phyloP scores from a whole-genome alignment of 2,329 filamentous ascomycete species.

The Botrytis fragariae region DNA sequence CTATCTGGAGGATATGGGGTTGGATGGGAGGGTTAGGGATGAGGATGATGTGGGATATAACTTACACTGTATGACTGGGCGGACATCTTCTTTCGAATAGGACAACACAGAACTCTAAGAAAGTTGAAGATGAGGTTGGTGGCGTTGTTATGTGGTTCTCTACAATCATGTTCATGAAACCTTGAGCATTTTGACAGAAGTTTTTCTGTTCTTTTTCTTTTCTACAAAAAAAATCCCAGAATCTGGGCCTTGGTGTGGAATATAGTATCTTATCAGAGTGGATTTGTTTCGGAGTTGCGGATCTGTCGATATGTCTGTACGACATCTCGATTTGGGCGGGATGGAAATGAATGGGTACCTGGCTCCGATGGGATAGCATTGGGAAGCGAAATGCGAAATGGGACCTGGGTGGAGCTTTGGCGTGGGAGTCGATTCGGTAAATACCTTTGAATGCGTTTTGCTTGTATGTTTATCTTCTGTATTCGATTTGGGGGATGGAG shows the following conservation, averaged over 20 bases:
- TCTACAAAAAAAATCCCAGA: not conserved
- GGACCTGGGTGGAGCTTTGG: not conserved
- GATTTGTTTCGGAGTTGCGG: conserved; percentile 11
- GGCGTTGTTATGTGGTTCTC: conserved; percentile 7
- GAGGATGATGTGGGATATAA: not conserved
- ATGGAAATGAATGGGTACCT: not conserved
- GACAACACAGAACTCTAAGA: conserved; percentile 4
- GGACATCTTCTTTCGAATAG: conserved; percentile 1
- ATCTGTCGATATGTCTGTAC: not conserved
- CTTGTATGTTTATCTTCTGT: not conserved
- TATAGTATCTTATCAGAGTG: not conserved
- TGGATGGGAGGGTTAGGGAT: not conserved
- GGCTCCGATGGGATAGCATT: not conserved
- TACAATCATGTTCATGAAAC: not conserved
- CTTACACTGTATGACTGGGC: conserved; percentile 6
- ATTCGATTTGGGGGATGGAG: not conserved
- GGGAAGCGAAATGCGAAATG: not conserved
- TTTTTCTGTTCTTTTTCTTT: not conserved
- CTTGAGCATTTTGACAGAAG: not conserved
- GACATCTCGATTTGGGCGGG: not conserved
- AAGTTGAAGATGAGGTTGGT: conserved; percentile 41
- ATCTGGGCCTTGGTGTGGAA: conserved; percentile 3
- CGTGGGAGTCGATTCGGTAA: not conserved
- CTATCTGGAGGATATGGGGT: not conserved
- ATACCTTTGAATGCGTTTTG: not conserved